Base-by-base conservation (phyloP, 1,139 yeast species). In the Saccharomyces pastorianus region DNA sequence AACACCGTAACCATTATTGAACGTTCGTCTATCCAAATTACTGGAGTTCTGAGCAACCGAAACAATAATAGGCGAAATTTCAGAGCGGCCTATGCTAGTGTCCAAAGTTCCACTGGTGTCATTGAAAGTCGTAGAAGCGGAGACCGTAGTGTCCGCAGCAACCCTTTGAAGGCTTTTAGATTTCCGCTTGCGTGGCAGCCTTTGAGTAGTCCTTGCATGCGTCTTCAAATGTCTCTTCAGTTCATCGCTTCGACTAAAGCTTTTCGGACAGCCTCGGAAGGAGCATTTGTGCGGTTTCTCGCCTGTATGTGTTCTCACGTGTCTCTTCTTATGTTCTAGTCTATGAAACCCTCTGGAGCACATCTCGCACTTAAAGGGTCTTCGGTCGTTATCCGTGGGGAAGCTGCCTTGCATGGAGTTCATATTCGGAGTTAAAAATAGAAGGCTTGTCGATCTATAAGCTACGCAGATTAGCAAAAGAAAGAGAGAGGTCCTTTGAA, bases 261-360 rank as follows among this genome's bases (percentile, higher is more conserved):
- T 80, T 71, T 91, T 91, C 56, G 80, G 74, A 71, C 98, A 91
- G 1, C 95, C 95, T 0, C 95, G 95, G 64, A 81, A 89, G 6
- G 85, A 79, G 70, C 98, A 91, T 50, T 82, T 83, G 67, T 90
- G 96, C 25, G 97, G 96, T 68, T 89, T 88, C 67, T 90, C 97
- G 38, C 98, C 98, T 0, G 98, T 91, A 68, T 91, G 98, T 6
- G 97, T 91, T 58, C 97, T 76, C 53, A 91, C 87, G 68, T 91
- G 98, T 63, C 98, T 81, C 20, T 96, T 90, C 68, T 89, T 96
- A 71, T 91, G 98, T 70, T 91, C 98, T 51, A 90, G 73, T 51
- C 98, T 77, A 67, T 89, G 96, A 69, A 91, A 91, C 1, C 96
- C 96, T 73, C 91, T 88, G 54, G 85, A 87, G 71, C 98, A 91